These are phyloP conservation scores for Murraya koenigii DNA, from an alignment of 345 rosid species.

Conservation along the genomic window DNA sequence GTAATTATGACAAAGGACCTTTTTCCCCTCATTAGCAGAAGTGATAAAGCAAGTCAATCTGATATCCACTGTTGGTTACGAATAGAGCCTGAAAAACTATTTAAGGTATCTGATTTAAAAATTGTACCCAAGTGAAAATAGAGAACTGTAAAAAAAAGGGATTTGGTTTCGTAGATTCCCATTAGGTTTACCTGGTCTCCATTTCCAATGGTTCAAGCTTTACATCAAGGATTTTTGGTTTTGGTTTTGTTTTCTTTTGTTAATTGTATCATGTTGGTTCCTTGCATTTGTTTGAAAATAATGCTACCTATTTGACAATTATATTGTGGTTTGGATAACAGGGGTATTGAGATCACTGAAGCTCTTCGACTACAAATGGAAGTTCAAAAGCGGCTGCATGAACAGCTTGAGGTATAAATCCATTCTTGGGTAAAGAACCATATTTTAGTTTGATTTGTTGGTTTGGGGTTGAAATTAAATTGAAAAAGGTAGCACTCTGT, in stretches of 20 bases:
- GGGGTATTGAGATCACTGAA: slow-evolving; percentile 77
- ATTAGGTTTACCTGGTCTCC: background rate
- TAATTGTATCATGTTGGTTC: background rate
- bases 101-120: background rate
- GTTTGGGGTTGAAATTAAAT: background rate
- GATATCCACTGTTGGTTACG: background rate
- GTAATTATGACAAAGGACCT: too few species aligned
- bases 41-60: background rate
- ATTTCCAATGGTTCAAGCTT: background rate
- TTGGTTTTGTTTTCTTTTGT: too few species aligned
- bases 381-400: slow-evolving; percentile 83
- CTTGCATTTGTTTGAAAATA: background rate
- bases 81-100: background rate
- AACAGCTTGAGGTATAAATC: slow-evolving; percentile 86
- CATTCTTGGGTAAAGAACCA: background rate
- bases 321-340: slow-evolving; percentile 27
- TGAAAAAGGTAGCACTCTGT: background rate
- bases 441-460: background rate
- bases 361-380: slow-evolving; percentile 91
- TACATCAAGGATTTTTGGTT: background rate
- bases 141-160: background rate
- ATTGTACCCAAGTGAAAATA: background rate
- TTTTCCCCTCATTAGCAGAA: background rate
- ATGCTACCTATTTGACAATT: background rate
- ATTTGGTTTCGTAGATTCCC: background rate